Base-by-base conservation (phyloP, 441 rosid genomes). In the Francoa sonchifolia region DNA sequence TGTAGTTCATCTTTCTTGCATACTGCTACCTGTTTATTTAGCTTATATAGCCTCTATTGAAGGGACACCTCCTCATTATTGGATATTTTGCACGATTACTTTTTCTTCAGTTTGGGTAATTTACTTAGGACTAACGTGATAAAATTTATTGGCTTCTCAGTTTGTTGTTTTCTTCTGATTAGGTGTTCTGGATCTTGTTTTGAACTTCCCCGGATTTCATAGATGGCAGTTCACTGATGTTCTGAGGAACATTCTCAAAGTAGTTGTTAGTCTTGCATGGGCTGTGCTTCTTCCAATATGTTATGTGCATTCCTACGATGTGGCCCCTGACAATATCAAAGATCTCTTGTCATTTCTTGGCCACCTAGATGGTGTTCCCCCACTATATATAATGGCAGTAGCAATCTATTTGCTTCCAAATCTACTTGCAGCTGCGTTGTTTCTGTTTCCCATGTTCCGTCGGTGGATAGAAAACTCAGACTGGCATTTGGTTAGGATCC, bases 391-490 rank as follows among this genome's bases (percentile, higher is more conserved):
- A 36, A 18, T 82, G 79, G 89, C 95, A 31, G 92, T 77, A 47
- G 77, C 51, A 6, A 28, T 87, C 50, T 87, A 92, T 65, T 58
- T 87, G 76, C 49, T 77, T 33, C 94, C 95, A 56, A 92, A 87
- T 65, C 33, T 77, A 37, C 66, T 92, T 50, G 63, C 85, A 27
- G 89, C 94, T 48, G 58, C 47, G 44, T 75, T 87, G 71, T 92
- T 87, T 59, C 64, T 87, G 61, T 87, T 92, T 42, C 97, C 95
- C 35, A 87, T 92, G 97, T 77, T 92, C 38, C 77, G 95, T 17
- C 83, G 95, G 44, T 92, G 94, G 90, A 87, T 87, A 50, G 99
- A 87, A 66, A 87, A 76, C 70, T 92, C 97, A 42, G 94, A 87
- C 62, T 87, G 97, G 97, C 81, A 71, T 59, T 65, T 87, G 39